Percentiles rank a stretch among this genome's conserved stretches.
These are phyloP conservation scores for Curvularia spicifera DNA, from an alignment of 2,329 filamentous ascomycete species.

Conservation along the genomic window DNA sequence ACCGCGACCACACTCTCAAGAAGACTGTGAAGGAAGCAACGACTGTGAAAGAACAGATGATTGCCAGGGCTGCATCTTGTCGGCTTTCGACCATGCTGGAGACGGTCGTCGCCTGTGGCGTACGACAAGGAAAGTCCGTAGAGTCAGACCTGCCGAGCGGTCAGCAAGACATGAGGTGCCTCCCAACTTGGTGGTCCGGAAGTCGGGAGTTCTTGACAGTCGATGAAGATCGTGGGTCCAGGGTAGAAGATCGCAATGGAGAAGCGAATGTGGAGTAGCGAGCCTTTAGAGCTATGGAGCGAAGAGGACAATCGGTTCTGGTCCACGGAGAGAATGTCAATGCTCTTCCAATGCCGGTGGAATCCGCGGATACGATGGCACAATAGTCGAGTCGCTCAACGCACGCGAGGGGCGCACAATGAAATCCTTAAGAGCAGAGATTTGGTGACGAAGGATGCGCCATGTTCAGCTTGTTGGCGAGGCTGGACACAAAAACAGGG, in stretches of 20 bases:
- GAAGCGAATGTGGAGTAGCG: conserved; percentile 13
- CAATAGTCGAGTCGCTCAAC: conserved; percentile 4
- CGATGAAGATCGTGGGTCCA: conserved; percentile 14
- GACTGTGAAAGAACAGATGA: conserved; percentile 38
- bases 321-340: conserved; percentile 4
- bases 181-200: neutral
- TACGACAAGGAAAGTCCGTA: conserved; percentile 1
- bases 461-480: conserved; percentile 8
- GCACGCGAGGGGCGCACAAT: conserved; percentile 5
- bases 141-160: neutral
- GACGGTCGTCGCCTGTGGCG: conserved; percentile 1
- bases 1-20: conserved; percentile 36
- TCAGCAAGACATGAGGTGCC: conserved; percentile 1
- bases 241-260: conserved; percentile 3
- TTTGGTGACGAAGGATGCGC: conserved; percentile 6
- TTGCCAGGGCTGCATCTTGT: conserved; percentile 35
- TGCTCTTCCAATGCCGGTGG: conserved; percentile 2
- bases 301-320: conserved; percentile 1
- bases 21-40: conserved; percentile 38
- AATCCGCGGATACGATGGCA: neutral
- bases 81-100: conserved; percentile 36
- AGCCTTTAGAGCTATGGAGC: conserved; percentile 3
- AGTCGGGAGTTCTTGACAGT: conserved; percentile 3
- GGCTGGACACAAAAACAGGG: conserved; percentile 3
- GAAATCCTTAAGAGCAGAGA: conserved; percentile 4